phyloP scores from a whole-genome alignment of 441 rosid genomes.

The Manihot esculenta region DNA sequence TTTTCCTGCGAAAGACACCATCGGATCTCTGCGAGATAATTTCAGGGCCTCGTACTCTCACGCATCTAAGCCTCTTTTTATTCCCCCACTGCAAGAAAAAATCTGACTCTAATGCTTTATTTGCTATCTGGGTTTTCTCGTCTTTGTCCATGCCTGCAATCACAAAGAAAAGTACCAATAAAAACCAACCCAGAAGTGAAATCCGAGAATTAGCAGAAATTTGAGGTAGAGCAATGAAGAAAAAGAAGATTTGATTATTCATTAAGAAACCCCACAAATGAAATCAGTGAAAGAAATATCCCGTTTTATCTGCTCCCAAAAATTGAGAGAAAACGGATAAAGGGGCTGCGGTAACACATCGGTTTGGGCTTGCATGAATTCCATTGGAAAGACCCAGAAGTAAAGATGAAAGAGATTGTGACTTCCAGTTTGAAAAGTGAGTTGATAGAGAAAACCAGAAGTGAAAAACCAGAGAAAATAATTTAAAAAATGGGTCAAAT shows the following conservation, averaged over 20 bases:
- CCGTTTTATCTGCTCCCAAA: background rate
- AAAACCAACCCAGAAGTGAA: background rate
- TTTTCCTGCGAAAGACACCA: slow-evolving; percentile 44
- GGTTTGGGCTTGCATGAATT: background rate
- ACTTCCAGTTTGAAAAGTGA: background rate
- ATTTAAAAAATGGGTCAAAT: background rate
- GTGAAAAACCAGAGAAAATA: slow-evolving; percentile 5
- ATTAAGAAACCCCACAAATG: slow-evolving; percentile 12
- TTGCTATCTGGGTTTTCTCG: slow-evolving; percentile 44
- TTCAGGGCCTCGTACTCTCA: slow-evolving; percentile 61
- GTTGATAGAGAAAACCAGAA: slow-evolving; percentile 4
- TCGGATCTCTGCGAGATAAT: slow-evolving; percentile 48
- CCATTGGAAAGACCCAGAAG: slow-evolving; percentile 6
- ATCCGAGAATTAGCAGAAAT: background rate
- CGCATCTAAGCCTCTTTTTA: slow-evolving; percentile 71
- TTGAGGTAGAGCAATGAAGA: background rate
- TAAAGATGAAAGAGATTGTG: slow-evolving; percentile 1
- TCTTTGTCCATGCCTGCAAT: slow-evolving; percentile 47
- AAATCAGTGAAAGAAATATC: background rate
- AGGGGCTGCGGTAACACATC: background rate
- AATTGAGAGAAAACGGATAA: background rate
- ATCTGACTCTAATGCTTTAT: slow-evolving; percentile 55
- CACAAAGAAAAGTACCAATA: background rate
- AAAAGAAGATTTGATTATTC: background rate
- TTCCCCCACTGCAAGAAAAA: slow-evolving; percentile 72